Conservation (phyloP, 495 filamentous ascomycete species). For the Lineolata rhizophorae region DNA sequence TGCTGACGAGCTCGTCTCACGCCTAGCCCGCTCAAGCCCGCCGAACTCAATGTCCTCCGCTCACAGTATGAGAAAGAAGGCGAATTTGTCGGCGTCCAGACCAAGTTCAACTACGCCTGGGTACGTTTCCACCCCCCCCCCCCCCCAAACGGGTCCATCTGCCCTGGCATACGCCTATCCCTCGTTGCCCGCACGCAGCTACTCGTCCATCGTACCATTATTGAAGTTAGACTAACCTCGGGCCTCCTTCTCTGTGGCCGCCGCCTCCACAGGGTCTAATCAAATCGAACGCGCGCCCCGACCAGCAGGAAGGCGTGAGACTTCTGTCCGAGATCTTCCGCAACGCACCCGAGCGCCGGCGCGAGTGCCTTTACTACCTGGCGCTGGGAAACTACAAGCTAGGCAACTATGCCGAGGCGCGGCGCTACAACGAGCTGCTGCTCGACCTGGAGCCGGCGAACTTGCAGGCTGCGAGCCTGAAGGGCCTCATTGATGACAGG, state of each 20-base stretch:
- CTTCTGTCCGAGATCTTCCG: slow-evolving; percentile 95
- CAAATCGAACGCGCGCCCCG: slow-evolving; percentile 59
- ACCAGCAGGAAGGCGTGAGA: slow-evolving; percentile 89
- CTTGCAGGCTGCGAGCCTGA: slow-evolving; percentile 67
- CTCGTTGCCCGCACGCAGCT: no score
- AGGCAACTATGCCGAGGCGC: slow-evolving; percentile 86
- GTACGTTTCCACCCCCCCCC: slow-evolving; percentile 23
- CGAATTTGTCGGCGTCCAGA: slow-evolving; percentile 87
- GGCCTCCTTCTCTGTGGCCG: background rate
- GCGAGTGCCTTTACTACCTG: slow-evolving; percentile 95
- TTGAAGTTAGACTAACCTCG: background rate
- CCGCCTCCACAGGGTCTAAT: slow-evolving; percentile 53
- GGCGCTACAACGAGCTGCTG: slow-evolving; percentile 80
- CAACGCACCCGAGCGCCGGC: slow-evolving; percentile 65
- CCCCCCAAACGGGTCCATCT: background rate
- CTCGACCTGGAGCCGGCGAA: slow-evolving; percentile 78
- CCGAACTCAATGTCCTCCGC: slow-evolving; percentile 77
- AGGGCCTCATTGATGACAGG: slow-evolving; percentile 78
- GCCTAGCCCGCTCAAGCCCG: slow-evolving; percentile 58
- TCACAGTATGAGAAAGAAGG: slow-evolving; percentile 92
- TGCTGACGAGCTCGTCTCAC: background rate
- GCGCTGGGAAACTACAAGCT: slow-evolving; percentile 94
- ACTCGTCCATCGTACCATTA: background rate
- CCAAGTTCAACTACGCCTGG: slow-evolving; percentile 99
- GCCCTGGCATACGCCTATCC: background rate